These are phyloP conservation scores for Cylindrodendrum hubeiense DNA, from an alignment of 2,329 filamentous ascomycete species.

Conservation along the genomic window DNA sequence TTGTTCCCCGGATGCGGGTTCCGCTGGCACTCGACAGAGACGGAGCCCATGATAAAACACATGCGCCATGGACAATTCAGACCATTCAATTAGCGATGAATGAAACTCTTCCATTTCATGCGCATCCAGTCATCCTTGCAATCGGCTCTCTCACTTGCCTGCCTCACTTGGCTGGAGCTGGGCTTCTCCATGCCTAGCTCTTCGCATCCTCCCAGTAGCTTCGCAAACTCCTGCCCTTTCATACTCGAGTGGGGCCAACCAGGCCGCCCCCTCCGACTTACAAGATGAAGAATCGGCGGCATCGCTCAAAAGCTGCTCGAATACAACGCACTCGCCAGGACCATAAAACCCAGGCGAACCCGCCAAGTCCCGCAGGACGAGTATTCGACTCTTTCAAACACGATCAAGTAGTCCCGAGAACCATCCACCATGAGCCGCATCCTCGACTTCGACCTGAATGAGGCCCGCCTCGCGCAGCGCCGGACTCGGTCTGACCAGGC, in stretches of 20 bases:
- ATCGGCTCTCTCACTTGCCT: background rate
- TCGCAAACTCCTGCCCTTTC: constrained; percentile 32
- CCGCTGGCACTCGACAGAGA: background rate
- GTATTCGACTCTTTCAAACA: background rate
- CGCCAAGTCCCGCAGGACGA: background rate
- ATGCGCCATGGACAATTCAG: background rate
- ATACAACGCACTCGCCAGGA: background rate
- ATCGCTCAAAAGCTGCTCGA: background rate
- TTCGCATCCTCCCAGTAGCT: constrained; percentile 13
- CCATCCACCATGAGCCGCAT: constrained; percentile 40
- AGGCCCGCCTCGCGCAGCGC: constrained; percentile 32
- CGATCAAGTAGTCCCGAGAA: background rate
- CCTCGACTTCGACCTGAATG: constrained; percentile 41
- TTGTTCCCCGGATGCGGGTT: background rate
- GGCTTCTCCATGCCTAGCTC: background rate
- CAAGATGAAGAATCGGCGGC: constrained; percentile 3
- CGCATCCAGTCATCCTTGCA: background rate
- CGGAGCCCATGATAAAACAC: background rate
- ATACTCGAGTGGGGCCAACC: constrained; percentile 23
- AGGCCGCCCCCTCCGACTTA: constrained; percentile 12
- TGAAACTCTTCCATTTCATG: background rate
- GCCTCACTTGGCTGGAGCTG: background rate
- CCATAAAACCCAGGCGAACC: constrained; percentile 8
- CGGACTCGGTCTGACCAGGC: constrained; percentile 5
- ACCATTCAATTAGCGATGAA: background rate